Base-by-base conservation (phyloP, 2,329 filamentous ascomycete species). In the Colletotrichum acutatum region DNA sequence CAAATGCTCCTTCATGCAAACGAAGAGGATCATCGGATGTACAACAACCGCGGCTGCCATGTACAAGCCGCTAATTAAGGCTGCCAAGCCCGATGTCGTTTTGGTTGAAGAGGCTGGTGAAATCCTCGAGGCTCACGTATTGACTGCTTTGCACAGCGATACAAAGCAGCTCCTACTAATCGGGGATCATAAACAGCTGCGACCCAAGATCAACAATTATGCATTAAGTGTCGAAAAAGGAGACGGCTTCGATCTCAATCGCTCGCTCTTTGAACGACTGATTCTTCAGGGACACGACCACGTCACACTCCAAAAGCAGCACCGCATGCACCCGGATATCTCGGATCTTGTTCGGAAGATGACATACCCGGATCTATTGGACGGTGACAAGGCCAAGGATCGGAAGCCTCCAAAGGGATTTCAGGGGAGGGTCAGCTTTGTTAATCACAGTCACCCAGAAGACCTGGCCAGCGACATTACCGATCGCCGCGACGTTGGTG, bases 51-150 rank as follows among this genome's bases (percentile, higher is more conserved):
- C 84, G 0, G 92, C 92, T 0, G 91, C 93, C 0, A 94, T 86
- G 80, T 88, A 92, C 63, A 81, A 85, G 0, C 80, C 86, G 0
- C 83, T 88, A 1, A 85, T 95, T 9, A 85, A 85, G 5, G 82
- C 85, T 0, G 88, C 87, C 0, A 79, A 82, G 0, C 90, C 91
- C 0, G 89, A 90, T 1, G 83, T 93, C 3, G 80, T 94, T 1
- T 78, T 95, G 0, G 88, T 94, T 0, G 93, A 95, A 78, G 93
- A 95, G 79, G 93, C 92, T 0, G 93, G 92, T 1, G 92, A 95
- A 74, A 93, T 95, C 4, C 83, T 94, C 0, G 93, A 95, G 78
- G 86, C 86, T 1, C 92, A 94, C 75, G 84, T 93, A 1, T 79
- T 94, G 0, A 88, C 92, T 0, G 88, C 92, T 0, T 76, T 94